These are phyloP conservation scores for Taphrina flavorubra DNA, from an alignment of 1,139 yeast genomes.

Conservation along the genomic window DNA sequence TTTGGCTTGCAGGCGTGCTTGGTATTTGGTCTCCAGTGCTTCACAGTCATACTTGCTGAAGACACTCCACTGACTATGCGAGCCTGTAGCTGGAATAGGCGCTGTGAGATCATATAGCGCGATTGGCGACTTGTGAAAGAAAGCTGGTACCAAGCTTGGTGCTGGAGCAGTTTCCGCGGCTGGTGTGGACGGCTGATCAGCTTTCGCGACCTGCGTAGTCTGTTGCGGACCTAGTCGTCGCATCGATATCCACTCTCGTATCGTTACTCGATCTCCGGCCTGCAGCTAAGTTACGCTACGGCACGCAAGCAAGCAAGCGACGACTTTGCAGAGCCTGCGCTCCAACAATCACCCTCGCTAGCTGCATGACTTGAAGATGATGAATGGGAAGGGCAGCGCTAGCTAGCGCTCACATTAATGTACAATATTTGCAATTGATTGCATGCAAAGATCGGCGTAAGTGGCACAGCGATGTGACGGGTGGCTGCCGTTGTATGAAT, in stretches of 20 bases:
- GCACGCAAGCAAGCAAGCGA: too few species aligned
- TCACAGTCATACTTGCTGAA: conserved; percentile 34
- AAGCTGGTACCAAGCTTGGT: conserved; percentile 27
- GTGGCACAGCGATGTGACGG: conserved; percentile 4
- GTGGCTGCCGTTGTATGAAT: neutral
- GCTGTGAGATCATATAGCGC: conserved; percentile 38
- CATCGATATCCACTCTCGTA: neutral
- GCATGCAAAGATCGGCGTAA: neutral
- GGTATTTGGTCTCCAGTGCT: conserved; percentile 19
- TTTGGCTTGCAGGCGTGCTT: neutral
- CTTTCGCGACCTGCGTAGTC: neutral
- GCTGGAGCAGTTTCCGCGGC: conserved; percentile 24
- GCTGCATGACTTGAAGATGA: too few species aligned
- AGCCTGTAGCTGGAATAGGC: conserved; percentile 24
- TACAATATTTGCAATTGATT: too few species aligned
- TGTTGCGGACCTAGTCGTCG: conserved; percentile 14
- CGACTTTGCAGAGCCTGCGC: too few species aligned
- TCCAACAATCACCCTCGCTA: too few species aligned
- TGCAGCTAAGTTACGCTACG: neutral
- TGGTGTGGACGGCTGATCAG: conserved; percentile 26
- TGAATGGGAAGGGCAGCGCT: too few species aligned
- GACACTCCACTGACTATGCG: conserved; percentile 28
- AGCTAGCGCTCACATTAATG: too few species aligned
- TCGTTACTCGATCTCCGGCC: neutral
- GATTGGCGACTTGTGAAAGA: conserved; percentile 33